Evolutionary conservation across 2,329 filamentous ascomycete genomes (phyloP), one percentile per base, ranked within the genome.

Genomic region (Plectosphaerella cucumerina): DNA sequence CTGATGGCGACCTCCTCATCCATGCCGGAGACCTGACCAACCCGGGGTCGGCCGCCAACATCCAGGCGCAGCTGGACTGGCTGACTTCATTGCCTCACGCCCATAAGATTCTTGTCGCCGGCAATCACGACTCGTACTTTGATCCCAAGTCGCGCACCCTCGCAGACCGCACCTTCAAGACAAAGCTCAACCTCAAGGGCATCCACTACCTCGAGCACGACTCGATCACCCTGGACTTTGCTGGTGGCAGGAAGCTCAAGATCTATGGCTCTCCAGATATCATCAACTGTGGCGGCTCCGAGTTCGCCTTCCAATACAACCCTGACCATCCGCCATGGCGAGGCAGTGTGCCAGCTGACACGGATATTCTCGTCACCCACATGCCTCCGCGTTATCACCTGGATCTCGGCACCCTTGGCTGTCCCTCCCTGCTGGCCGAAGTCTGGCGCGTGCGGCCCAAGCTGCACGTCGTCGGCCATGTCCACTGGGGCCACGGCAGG

Each of bases 91-190:
- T 92, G 8, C 88, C 89, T 0, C 90, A 96, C 62, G 70, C 72
- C 34, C 80, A 95, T 66, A 96, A 96, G 68, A 76, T 97, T 21
- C 80, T 92, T 34, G 84, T 97, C 31, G 83, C 84, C 31, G 93
- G 93, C 1, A 97, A 97, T 64, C 93, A 97, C 66, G 93, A 97
- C 64, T 86, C 83, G 60, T 95, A 84, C 73, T 87, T 96, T 54
- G 93, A 96, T 66, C 74, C 80, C 21, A 74, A 75, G 33, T 84
- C 82, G 14, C 78, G 88, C 4, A 68, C 66, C 15, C 69, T 76
- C 10, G 73, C 79, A 44, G 84, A 90, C 62, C 74, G 76, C 18
- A 63, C 73, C n/a, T 68, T 71, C 1, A 66, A 66, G n/a, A 70
- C 72, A 54, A 68, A 65, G 26, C 75, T 92, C 15, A 74, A 90